Conservation (phyloP, 169 alveolate genomes). For the Plasmodium berghei region DNA sequence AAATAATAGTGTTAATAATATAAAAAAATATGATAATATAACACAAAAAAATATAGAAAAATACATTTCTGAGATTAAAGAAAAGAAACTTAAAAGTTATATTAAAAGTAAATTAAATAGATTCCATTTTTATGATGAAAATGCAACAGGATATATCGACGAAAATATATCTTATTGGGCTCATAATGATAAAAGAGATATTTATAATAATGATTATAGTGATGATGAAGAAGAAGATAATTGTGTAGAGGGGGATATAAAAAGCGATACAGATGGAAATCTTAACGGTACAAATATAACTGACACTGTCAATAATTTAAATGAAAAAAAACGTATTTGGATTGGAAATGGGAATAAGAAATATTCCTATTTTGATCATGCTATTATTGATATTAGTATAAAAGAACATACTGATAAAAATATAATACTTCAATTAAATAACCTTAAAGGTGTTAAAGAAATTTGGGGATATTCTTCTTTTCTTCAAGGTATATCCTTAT, state of each 20-base stretch:
- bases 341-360: constrained; percentile 9
- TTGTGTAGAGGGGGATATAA: background rate
- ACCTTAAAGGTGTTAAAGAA: constrained; percentile 21
- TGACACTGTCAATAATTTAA: background rate
- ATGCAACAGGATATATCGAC: constrained; percentile 40
- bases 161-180: constrained; percentile 70
- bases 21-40: too few relatives aligned
- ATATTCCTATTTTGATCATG: constrained; percentile 57
- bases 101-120: constrained; percentile 49
- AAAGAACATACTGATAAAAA: constrained; percentile 14
- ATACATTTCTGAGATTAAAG: constrained; percentile 24
- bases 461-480: constrained; percentile 71
- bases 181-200: constrained; percentile 28
- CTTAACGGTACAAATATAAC: background rate
- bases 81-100: constrained; percentile 18
- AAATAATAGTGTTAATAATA: too few relatives aligned
- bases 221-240: constrained; percentile 18
- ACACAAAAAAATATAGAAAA: too few relatives aligned
- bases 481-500: constrained; percentile 58
- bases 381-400: constrained; percentile 45
- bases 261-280: background rate
- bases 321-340: background rate
- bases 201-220: constrained; percentile 15
- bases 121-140: constrained; percentile 27
- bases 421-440: constrained; percentile 16